phyloP scores from a whole-genome alignment of 2,329 filamentous ascomycete species.

The Rhinocladiella mackenziei region DNA sequence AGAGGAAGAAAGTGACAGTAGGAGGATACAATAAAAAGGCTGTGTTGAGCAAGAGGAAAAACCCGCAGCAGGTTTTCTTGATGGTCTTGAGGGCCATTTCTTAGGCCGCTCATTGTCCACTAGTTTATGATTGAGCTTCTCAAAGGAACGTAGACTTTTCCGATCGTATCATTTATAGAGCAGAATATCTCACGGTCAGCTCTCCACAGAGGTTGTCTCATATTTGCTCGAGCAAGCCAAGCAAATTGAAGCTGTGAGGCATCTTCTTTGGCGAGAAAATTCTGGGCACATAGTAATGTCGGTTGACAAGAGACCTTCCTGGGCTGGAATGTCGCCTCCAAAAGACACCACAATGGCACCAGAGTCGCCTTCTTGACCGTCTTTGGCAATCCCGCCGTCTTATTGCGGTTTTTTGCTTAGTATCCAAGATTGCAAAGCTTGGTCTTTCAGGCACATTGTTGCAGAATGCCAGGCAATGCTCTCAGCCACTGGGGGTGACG shows the following conservation, averaged over 20 bases:
- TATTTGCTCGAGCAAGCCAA: conserved; percentile 1
- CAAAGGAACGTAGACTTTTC: conserved; percentile 3
- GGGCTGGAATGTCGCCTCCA: background rate
- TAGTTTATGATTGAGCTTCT: conserved; percentile 5
- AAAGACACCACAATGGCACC: conserved; percentile 1
- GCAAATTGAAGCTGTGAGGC: background rate
- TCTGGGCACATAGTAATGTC: background rate
- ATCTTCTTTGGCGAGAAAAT: background rate
- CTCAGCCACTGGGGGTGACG: background rate
- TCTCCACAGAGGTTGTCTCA: conserved; percentile 2
- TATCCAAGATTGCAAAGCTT: background rate
- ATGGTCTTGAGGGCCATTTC: conserved; percentile 3
- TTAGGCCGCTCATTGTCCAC: conserved; percentile 7
- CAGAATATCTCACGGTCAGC: background rate
- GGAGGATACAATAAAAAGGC: conserved; percentile 1
- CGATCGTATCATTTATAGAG: background rate
- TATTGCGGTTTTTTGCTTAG: background rate
- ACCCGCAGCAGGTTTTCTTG: conserved; percentile 4
- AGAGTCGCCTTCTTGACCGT: background rate
- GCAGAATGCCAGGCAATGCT: conserved; percentile 1
- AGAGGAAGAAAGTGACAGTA: background rate
- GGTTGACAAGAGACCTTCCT: background rate
- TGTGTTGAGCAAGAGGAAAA: conserved; percentile 5
- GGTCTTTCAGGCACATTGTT: background rate
- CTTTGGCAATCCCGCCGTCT: background rate